A percentile compares a stretch with the other conserved stretches of the same genome.
phyloP scores from a whole-genome alignment of 208 protist species.

The Entamoeba dispar region DNA sequence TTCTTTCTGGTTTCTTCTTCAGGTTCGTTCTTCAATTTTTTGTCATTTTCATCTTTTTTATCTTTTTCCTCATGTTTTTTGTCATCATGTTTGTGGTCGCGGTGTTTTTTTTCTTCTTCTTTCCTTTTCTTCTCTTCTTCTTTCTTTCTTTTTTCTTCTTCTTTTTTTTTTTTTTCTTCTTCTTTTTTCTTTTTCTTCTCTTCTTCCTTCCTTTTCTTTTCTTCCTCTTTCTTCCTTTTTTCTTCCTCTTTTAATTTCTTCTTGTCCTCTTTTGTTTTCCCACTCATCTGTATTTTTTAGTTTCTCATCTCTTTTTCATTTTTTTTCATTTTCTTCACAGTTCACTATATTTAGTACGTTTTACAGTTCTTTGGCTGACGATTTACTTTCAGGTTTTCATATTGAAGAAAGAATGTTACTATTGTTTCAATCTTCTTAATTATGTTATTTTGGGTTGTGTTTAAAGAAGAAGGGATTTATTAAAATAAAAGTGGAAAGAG shows the following conservation, averaged over 20 bases:
- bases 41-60: background rate
- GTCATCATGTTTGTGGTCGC: background rate
- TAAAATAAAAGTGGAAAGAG: no score
- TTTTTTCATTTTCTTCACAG: no score
- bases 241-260: background rate
- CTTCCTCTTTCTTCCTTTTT: background rate
- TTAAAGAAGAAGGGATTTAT: no score
- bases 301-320: no score
- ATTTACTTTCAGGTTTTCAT: no score
- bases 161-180: background rate
- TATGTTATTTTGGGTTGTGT: no score
- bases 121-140: background rate
- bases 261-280: background rate
- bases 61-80: background rate
- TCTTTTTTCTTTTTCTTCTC: background rate
- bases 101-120: background rate
- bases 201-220: background rate
- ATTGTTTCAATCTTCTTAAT: no score
- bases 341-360: no score
- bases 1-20: background rate
- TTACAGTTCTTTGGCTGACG: no score
- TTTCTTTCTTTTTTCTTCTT: background rate
- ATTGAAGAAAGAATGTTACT: no score
- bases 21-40: background rate
- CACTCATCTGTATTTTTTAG: no score